These are phyloP conservation scores for Myriosclerotinia curreyana DNA, from an alignment of 2,329 filamentous ascomycete species.

Conservation along the genomic window DNA sequence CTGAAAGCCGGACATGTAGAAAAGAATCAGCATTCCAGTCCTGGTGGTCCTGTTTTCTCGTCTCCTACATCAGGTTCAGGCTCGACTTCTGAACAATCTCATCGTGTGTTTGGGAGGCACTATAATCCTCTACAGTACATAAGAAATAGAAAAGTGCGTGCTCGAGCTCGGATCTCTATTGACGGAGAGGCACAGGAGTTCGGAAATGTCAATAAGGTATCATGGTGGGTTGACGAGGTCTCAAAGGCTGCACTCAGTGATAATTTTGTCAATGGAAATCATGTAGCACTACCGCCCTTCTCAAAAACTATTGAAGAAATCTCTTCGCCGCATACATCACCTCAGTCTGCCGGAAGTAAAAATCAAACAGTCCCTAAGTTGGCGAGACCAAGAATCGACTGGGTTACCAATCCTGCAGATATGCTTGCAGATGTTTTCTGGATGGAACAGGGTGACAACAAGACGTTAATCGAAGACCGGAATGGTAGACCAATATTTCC, in stretches of 20 bases:
- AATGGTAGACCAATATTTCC: slow-evolving; percentile 72
- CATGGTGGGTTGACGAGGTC: slow-evolving; percentile 73
- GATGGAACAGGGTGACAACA: slow-evolving; percentile 80
- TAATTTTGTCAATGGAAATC: slow-evolving; percentile 37
- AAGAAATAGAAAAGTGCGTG: slow-evolving; percentile 81
- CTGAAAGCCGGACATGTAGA: slow-evolving; percentile 50
- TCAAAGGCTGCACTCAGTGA: slow-evolving; percentile 29
- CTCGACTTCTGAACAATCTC: slow-evolving; percentile 37
- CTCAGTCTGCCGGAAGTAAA: slow-evolving; percentile 44
- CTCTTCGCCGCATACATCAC: slow-evolving; percentile 38
- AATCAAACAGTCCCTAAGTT: slow-evolving; percentile 49
- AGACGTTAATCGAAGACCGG: slow-evolving; percentile 75
- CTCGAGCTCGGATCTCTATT: slow-evolving; percentile 70
- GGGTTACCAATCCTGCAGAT: slow-evolving; percentile 79
- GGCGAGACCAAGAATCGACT: slow-evolving; percentile 75
- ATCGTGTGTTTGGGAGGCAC: slow-evolving; percentile 54
- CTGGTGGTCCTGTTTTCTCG: slow-evolving; percentile 40
- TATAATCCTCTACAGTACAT: slow-evolving; percentile 95
- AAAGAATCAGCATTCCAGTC: slow-evolving; percentile 44
- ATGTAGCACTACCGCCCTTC: slow-evolving; percentile 45
- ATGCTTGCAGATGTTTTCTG: slow-evolving; percentile 87
- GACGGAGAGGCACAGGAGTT: slow-evolving; percentile 76
- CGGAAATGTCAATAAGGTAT: slow-evolving; percentile 67
- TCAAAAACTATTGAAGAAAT: slow-evolving; percentile 33
- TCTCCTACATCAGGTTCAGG: slow-evolving; percentile 43